phyloP scores from a whole-genome alignment of 192 early-diverging fungal genomes.

The Coemansia sp. region DNA sequence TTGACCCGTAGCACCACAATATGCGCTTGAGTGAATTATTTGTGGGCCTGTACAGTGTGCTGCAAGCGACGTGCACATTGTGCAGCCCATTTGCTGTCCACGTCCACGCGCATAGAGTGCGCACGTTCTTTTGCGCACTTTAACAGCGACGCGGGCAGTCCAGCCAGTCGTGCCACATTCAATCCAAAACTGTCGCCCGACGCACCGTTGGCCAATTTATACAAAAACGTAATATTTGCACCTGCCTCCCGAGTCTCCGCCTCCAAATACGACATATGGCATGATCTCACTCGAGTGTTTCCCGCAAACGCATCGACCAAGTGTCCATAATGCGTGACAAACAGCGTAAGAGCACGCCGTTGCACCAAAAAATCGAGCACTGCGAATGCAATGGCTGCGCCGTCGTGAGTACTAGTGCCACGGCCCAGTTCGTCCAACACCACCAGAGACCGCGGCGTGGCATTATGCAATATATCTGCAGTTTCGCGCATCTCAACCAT shows the following conservation, averaged over 20 bases:
- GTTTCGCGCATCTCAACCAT: constrained; percentile 97
- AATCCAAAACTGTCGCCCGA: constrained; percentile 94
- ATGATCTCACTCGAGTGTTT: constrained; percentile 15
- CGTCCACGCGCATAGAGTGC: constrained; percentile 63
- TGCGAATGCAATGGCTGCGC: constrained; percentile 91
- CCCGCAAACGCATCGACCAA: constrained; percentile 61
- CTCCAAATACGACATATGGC: constrained; percentile 56
- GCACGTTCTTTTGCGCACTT: constrained; percentile 69
- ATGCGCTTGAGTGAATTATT: background rate
- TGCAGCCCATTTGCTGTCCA: constrained; percentile 37
- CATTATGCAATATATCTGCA: constrained; percentile 82
- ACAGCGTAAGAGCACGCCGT: constrained; percentile 79
- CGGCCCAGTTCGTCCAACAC: constrained; percentile 97
- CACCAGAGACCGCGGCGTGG: constrained; percentile 82
- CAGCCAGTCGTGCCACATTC: constrained; percentile 94
- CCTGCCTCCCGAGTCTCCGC: no score
- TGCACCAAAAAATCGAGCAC: constrained; percentile 83
- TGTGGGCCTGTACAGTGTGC: constrained; percentile 11
- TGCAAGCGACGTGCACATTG: constrained; percentile 21
- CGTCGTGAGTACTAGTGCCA: constrained; percentile 96
- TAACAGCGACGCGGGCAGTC: constrained; percentile 72
- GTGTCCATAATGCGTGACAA: constrained; percentile 95
- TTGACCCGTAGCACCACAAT: background rate
- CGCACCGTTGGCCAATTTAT: constrained; percentile 80
- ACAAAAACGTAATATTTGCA: constrained; percentile 92